Evolutionary conservation across 2,329 filamentous ascomycete genomes (phyloP).

Genomic region (Hymenoscyphus infarciens): DNA sequence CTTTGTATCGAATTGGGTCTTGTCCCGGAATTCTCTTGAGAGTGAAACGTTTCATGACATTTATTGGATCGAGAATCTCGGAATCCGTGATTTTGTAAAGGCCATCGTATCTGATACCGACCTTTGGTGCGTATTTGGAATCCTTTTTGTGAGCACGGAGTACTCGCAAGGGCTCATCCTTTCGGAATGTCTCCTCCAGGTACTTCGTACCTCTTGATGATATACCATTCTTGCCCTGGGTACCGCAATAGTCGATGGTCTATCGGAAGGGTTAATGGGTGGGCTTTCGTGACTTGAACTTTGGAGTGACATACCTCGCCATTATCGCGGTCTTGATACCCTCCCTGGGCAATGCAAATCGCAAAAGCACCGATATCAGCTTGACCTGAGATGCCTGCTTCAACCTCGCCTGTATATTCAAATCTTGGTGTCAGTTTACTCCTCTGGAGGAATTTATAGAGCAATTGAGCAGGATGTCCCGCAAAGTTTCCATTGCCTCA

Average conservation of each 20-base stretch:
- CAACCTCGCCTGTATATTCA: slow-evolving; percentile 23
- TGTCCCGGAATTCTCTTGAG: slow-evolving; percentile 44
- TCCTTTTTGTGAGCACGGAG: slow-evolving; percentile 43
- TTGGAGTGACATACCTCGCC: slow-evolving; percentile 34
- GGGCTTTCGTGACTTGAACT: neutral
- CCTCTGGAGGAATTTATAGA: neutral
- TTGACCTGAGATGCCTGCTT: slow-evolving; percentile 49
- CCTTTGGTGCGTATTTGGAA: slow-evolving; percentile 41
- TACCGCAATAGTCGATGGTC: slow-evolving; percentile 50
- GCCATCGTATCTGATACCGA: slow-evolving; percentile 56
- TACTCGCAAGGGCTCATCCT: slow-evolving; percentile 45
- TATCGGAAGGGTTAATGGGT: slow-evolving; percentile 29
- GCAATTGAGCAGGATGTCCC: too few species aligned
- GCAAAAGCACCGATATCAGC: slow-evolving; percentile 46
- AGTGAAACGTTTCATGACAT: slow-evolving; percentile 46
- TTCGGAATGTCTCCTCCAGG: slow-evolving; percentile 40
- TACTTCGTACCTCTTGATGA: slow-evolving; percentile 38
- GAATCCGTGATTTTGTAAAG: slow-evolving; percentile 45
- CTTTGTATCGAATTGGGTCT: slow-evolving; percentile 43
- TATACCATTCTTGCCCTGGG: slow-evolving; percentile 35
- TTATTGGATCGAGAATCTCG: slow-evolving; percentile 39
- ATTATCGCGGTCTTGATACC: slow-evolving; percentile 47
- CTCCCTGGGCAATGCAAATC: slow-evolving; percentile 46
- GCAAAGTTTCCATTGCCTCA: too few species aligned
- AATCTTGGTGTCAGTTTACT: neutral